phyloP scores from a whole-genome alignment of 2,329 filamentous ascomycete genomes.

The Alternaria viburni region DNA sequence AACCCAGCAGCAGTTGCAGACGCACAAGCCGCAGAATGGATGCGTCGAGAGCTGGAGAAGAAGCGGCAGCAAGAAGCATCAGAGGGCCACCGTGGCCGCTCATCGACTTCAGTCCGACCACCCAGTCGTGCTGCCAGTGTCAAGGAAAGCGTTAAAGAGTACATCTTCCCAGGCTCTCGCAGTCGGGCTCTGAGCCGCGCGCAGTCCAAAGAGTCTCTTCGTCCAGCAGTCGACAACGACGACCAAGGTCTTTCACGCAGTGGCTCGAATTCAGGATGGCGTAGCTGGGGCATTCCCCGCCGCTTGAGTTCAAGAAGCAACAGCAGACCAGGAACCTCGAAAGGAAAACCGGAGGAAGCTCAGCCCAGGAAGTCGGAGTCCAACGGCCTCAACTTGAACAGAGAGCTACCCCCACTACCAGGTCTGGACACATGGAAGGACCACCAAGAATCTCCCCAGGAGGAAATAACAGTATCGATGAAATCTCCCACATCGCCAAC shows the following conservation, averaged over 20 bases:
- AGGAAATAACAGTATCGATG: slow-evolving; percentile 18
- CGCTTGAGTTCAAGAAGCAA: slow-evolving; percentile 41
- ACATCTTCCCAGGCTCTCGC: slow-evolving; percentile 49
- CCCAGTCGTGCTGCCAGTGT: slow-evolving; percentile 48
- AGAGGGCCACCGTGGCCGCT: slow-evolving; percentile 21
- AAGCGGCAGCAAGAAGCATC: slow-evolving; percentile 40
- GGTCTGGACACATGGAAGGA: slow-evolving; percentile 52
- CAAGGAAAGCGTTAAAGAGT: slow-evolving; percentile 49
- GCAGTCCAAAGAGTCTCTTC: slow-evolving; percentile 45
- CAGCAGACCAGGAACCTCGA: slow-evolving; percentile 40
- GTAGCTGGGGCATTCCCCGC: slow-evolving; percentile 47
- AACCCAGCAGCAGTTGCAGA: slow-evolving; percentile 47
- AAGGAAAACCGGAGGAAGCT: slow-evolving; percentile 35
- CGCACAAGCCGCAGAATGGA: slow-evolving; percentile 51
- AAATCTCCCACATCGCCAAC: slow-evolving; percentile 25
- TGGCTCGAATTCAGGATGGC: slow-evolving; percentile 43
- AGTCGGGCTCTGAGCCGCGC: slow-evolving; percentile 35
- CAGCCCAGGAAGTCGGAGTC: slow-evolving; percentile 34
- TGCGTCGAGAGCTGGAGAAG: slow-evolving; percentile 53
- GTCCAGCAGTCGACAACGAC: slow-evolving; percentile 17
- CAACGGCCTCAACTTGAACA: slow-evolving; percentile 50
- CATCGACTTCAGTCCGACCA: slow-evolving; percentile 31
- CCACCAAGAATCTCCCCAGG: slow-evolving; percentile 18
- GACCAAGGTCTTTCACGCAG: slow-evolving; percentile 30
- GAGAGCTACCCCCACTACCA: slow-evolving; percentile 56